Base-by-base conservation (phyloP, 192 early-diverging fungal genomes). In the Umbelopsis isabellina region DNA sequence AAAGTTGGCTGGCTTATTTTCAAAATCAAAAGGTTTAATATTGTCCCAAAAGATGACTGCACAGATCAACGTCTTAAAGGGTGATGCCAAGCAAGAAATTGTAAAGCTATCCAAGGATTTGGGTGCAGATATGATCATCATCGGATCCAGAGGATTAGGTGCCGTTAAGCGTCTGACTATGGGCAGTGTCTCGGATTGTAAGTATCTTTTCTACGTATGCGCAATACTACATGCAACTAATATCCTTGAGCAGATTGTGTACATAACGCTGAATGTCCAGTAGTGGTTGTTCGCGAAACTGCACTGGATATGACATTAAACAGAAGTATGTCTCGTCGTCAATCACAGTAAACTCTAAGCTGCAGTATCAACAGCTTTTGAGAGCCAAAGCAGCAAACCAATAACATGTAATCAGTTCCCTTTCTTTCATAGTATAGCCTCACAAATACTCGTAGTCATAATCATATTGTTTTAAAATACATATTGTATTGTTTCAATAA, bases 121-220 rank as follows among this genome's bases (percentile, higher is more conserved):
- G 5, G 45, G 52, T 46, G 69, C 52, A 2, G 69, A 71, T 23
- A 52, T 71, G 16, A 33, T 71, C 30, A 49, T 71, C 53, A 46
- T 71, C 20, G 69, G 69, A 20, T 52, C 50, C 20, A 50, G 69
- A 27, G 69, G 69, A 10, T 22, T 71, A 33, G 52, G 69, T 52
- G 69, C 67, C 18, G 48, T 69, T 0, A 52, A 46, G 48, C 48
- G 67, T 0, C 51, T 69, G 21, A 69, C 67, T 37, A 51, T 71
- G 69, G 69, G 69, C 20, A 71, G 69, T 11, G 53, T 61, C 18
- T 71, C 69, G 12, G 69, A 71, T 46, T 71, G 69, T 71, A 45
- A 49, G 67, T 69, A 50, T 49, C 3, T 67, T 41, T 46, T 45
- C 23, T 23, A 67, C 18, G 30, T 47, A 3, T 48, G 7, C 27